phyloP scores from a whole-genome alignment of 345 rosid species.

The Dipteronia sinensis region DNA sequence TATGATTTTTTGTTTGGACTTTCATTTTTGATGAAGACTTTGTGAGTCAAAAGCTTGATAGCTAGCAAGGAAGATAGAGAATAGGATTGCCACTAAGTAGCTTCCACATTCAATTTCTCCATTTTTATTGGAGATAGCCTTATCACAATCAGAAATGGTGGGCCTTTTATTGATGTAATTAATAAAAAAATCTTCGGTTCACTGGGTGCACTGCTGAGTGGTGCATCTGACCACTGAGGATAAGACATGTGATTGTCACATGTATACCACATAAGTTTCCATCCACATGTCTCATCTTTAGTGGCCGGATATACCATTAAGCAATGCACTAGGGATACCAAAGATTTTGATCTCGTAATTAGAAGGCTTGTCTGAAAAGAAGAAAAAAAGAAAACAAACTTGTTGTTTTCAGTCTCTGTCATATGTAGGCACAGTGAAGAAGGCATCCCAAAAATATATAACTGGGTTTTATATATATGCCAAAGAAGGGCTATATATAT shows the following conservation, averaged over 20 bases:
- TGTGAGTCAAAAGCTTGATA: not conserved
- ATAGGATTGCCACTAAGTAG: not conserved
- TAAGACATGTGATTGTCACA: too few relatives aligned
- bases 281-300: too few relatives aligned
- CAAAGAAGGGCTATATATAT: not conserved
- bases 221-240: too few relatives aligned
- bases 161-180: not conserved
- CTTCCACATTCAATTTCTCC: conserved; percentile 1
- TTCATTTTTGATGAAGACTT: not conserved
- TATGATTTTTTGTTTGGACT: not conserved
- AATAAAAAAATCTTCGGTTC: too few relatives aligned
- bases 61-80: not conserved
- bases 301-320: too few relatives aligned
- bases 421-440: not conserved
- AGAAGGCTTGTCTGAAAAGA: too few relatives aligned
- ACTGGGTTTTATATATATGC: not conserved
- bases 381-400: too few relatives aligned
- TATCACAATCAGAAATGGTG: conserved; percentile 8
- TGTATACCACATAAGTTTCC: too few relatives aligned
- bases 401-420: too few relatives aligned
- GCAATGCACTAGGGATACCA: too few relatives aligned
- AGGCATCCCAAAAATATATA: not conserved
- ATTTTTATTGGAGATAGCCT: not conserved
- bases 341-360: too few relatives aligned
- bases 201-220: too few relatives aligned